Percentiles rank a stretch among this genome's conserved stretches.
phyloP scores from a whole-genome alignment of 2,329 filamentous ascomycete species.

The Fusarium euwallaceae region DNA sequence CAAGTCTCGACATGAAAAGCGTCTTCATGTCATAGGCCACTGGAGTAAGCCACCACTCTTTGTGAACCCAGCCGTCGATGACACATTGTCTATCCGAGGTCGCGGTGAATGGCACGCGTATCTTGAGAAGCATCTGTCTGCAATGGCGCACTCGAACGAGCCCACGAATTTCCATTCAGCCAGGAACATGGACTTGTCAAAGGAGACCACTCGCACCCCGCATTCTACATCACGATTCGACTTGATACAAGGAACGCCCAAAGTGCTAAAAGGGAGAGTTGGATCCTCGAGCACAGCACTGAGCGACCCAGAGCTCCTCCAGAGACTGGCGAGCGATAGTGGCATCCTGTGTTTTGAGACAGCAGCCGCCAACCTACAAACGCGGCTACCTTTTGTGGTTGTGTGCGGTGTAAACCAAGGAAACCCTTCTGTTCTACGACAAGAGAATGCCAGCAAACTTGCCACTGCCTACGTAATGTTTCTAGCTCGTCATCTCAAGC shows the following conservation, averaged over 20 bases:
- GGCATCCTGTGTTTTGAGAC: slow-evolving; percentile 7
- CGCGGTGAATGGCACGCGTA: not conserved
- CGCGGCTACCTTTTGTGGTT: not conserved
- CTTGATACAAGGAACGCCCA: not conserved
- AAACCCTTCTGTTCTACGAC: fast-evolving
- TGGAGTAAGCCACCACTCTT: fast-evolving
- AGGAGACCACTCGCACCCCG: not conserved
- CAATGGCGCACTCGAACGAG: not conserved
- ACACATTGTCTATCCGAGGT: fast-evolving
- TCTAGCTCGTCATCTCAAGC: not conserved
- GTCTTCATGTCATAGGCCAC: not conserved
- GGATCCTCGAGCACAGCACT: not conserved
- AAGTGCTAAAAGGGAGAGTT: not conserved
- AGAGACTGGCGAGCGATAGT: fast-evolving
- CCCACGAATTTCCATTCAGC: not conserved
- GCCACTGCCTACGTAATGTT: not conserved
- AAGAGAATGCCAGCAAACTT: fast-evolving
- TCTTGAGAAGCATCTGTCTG: not conserved
- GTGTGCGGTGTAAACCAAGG: not conserved
- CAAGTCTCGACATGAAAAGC: fast-evolving
- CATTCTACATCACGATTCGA: not conserved
- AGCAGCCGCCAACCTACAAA: not conserved
- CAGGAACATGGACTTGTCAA: not conserved
- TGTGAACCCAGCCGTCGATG: fast-evolving
- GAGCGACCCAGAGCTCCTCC: fast-evolving